Evolutionary conservation across 2,329 filamentous ascomycete genomes (phyloP).

Genomic region (Zopfia rhizophila): DNA sequence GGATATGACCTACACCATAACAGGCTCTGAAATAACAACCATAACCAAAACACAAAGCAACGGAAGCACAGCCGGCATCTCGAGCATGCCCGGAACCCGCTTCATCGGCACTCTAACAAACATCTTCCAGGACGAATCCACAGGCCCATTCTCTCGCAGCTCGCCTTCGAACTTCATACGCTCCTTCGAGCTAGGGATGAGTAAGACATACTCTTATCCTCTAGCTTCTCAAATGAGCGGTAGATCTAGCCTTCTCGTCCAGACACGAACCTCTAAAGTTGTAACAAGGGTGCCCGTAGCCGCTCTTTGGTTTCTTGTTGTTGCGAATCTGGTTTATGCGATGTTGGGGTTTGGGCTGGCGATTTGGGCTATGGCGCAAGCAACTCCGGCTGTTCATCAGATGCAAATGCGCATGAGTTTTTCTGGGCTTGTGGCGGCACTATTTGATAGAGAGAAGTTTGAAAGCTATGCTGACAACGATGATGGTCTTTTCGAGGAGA

Average conservation of each 20-base stretch:
- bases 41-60: constrained; percentile 19
- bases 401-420: constrained; percentile 20
- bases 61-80: constrained; percentile 19
- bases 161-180: constrained; percentile 16
- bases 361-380: constrained; percentile 12
- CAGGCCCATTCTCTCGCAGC: constrained; percentile 2
- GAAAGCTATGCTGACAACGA: constrained; percentile 6
- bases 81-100: constrained; percentile 13
- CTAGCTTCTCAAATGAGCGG: constrained; percentile 17
- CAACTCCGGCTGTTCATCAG: constrained; percentile 20
- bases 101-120: constrained; percentile 8
- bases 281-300: constrained; percentile 22
- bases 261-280: constrained; percentile 19
- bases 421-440: constrained; percentile 20
- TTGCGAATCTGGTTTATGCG: constrained; percentile 20
- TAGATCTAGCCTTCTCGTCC: constrained; percentile 10
- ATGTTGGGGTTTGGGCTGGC: constrained; percentile 17
- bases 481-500: constrained; percentile 6
- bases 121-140: constrained; percentile 10
- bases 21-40: not conserved
- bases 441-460: constrained; percentile 21
- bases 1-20: constrained; percentile 7
- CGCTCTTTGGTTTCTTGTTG: constrained; percentile 27
- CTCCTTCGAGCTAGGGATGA: constrained; percentile 17
- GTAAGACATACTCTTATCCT: constrained; percentile 17